Base-by-base conservation (phyloP, 352 stramenopile genomes). In the Globisporangium apiculatum region DNA sequence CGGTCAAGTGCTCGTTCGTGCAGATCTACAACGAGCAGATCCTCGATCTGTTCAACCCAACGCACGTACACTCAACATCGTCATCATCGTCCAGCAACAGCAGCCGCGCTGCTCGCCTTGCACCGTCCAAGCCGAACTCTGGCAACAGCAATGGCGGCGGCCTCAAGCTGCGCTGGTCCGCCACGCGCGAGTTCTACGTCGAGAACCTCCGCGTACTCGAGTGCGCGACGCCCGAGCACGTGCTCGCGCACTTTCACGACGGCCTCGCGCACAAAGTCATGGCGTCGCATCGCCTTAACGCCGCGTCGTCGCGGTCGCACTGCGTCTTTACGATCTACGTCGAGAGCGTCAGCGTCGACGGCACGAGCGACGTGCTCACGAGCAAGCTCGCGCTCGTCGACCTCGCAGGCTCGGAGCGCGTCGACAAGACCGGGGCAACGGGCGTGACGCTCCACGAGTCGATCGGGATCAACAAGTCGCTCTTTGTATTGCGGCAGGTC, bases 1-100 rank as follows among this genome's bases (percentile, higher is more conserved):
- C 57, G 4, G 49, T 84, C 54, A 68, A 73, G 41, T 95, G 83
- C 58, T 93, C 79, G 5, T 95, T 95, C 55, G 81, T 92, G 15
- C 88, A 96, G 67, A 89, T 96, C 57, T 96, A 96, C 76, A 98
- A 98, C 57, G 91, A 98, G 51, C 76, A 96, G 54, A 74, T 96
- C 11, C 53, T 84, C 36, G 72, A 86, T 53, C 48, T 83, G 5
- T 65, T 79, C 48, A 83, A 83, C 48, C 68, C 71, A n/a, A 70
- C 48, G 24, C 64, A 77, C 31, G 66, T 79, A 11, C 51, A 18
- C 46, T n/a, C 18, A 49, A 7, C 17, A 2, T 10, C 24, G 12
- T 42, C n/a, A n/a, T 51, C 11, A 38, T 17, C 42, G 11, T n/a
- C 4, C 24, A 31, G 24, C 24, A 31, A 31, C 7, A 48, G 43